Percentiles rank a stretch among this genome's conserved stretches.
phyloP scores from a whole-genome alignment of 2,329 filamentous ascomycete genomes.

The Neofusicoccum sp. region DNA sequence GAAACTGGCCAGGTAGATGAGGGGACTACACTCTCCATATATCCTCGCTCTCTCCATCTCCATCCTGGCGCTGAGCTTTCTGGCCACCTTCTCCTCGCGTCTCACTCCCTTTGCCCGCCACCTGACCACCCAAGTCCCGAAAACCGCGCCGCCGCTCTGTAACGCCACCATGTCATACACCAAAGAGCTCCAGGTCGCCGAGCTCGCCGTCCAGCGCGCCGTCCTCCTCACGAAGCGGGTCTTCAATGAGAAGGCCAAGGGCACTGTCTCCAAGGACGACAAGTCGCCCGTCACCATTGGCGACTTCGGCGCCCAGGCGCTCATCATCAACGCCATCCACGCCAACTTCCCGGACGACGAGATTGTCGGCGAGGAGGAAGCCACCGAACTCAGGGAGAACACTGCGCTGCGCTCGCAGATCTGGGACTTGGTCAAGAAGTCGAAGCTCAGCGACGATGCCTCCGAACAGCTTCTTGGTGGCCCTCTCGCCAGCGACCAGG shows the following conservation, averaged over 20 bases:
- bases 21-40: conserved; percentile 20
- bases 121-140: conserved; percentile 23
- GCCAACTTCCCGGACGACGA: conserved; percentile 88
- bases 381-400: conserved; percentile 74
- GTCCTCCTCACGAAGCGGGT: conserved; percentile 74
- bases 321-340: conserved; percentile 89
- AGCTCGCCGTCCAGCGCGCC: conserved; percentile 86
- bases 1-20: conserved; percentile 19
- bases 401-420: conserved; percentile 71
- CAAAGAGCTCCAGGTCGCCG: conserved; percentile 79
- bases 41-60: conserved; percentile 34
- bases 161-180: conserved; percentile 58
- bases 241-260: conserved; percentile 88
- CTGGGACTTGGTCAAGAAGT: conserved; percentile 78
- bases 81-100: conserved; percentile 27
- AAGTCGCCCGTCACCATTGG: conserved; percentile 96
- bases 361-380: conserved; percentile 95
- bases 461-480: conserved; percentile 72
- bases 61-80: conserved; percentile 30
- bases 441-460: conserved; percentile 66
- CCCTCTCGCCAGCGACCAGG: conserved; percentile 65
- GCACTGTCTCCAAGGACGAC: conserved; percentile 91
- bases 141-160: conserved; percentile 23
- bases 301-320: conserved; percentile 95
- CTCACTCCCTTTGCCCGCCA: conserved; percentile 22